Evolutionary conservation across 768 basidiomycete genomes (phyloP).

Genomic region (Serendipita sp.): DNA sequence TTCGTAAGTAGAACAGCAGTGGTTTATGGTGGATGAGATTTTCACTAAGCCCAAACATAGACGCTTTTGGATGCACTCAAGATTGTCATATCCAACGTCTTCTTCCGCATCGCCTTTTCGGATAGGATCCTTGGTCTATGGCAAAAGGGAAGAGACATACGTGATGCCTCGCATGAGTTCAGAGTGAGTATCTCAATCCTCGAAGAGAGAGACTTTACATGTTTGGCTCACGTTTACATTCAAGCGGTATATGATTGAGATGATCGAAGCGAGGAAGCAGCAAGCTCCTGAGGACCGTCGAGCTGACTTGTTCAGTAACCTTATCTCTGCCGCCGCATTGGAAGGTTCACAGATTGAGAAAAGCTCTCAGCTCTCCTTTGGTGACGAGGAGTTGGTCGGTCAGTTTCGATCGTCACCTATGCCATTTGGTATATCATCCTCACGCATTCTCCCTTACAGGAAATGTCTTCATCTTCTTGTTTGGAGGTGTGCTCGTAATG

Average conservation of each 20-base stretch:
- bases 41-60: neutral
- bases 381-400: neutral
- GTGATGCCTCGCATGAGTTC: neutral
- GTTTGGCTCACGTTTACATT: neutral
- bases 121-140: neutral
- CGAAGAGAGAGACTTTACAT: neutral
- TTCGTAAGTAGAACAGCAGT: neutral
- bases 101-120: neutral
- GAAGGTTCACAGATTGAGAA: neutral
- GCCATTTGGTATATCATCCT: too few relatives aligned
- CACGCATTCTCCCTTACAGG: neutral
- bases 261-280: neutral
- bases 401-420: neutral
- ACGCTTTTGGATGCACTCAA: neutral
- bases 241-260: neutral
- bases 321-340: neutral
- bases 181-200: neutral
- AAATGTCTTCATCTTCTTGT: slow-evolving; percentile 2
- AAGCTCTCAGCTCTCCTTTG: neutral
- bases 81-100: neutral
- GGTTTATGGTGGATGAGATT: too few relatives aligned
- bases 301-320: neutral
- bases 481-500: neutral
- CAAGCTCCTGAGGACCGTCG: neutral
- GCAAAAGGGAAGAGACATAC: neutral